Evolutionary conservation across 768 basidiomycete species (phyloP), one percentile per base, ranked within the genome.

Genomic region (Suillus occidentalis): DNA sequence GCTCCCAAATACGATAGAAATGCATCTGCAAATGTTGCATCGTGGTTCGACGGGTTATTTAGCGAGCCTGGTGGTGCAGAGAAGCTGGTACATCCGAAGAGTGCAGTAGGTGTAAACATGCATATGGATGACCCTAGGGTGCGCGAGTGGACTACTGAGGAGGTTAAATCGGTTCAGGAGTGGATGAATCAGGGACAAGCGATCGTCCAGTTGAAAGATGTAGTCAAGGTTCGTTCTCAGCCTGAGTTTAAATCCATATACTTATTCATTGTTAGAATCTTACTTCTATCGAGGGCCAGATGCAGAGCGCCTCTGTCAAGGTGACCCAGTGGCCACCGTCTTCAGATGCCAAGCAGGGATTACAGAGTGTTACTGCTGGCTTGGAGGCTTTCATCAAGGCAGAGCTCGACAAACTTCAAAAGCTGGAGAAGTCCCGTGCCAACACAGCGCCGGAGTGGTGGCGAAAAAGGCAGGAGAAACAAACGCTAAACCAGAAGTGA

Each of bases 111-210:
- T 55, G 39, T 59, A 31, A 7, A 20, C 25, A 12, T 28, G 18
- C 62, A 78, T 34, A 74, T 79, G 65, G 77, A 76, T 55, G 77
- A 75, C 55, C 73, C 67, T 1, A 74, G 83, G 58, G 76, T 84
- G 22, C 78, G 83, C 12, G 79, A 80, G 61, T 80, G 75, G 72
- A 79, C 77, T 14, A 36, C 14, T 14, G 77, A 80, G 39, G 84
- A 84, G 63, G 67, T 73, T 58, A 62, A 65, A 0, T 62, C 71
- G 18, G 73, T 81, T 57, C 69, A 73, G 28, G 69, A 67, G 16
- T 86, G 81, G 76, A 71, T 85, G 63, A 64, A 71, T 0, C 68
- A 80, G 59, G 75, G 77, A n/a, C 66, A 71, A 12, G 69, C 68
- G 34, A 60, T 75, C 8, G 66, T 73, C 6, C 64, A 68, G 56